Base-by-base conservation (phyloP, 2,329 filamentous ascomycete species). In the Aspergillus sp. region DNA sequence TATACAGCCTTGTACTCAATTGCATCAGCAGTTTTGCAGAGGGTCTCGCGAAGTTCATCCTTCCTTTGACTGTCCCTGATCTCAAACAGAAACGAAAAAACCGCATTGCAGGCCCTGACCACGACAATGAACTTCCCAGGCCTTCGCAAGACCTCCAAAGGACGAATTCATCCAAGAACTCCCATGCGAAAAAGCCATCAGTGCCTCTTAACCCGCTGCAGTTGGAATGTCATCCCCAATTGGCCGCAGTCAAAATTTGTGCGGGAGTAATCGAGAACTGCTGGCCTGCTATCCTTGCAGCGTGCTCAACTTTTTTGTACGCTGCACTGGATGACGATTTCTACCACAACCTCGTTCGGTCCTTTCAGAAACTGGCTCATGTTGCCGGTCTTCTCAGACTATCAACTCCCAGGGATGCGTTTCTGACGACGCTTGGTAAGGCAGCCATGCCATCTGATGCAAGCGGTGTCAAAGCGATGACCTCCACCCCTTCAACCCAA, bases 331-430 rank as follows among this genome's bases (percentile, higher is more conserved):
- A 99, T 67, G 88, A 90, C 1, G 91, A 97, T 49, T 97, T 94
- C 62, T 99, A 97, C 64, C 92, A 97, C 60, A 85, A 88, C 9
- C 78, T 99, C 1, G 93, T 99, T 20, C 84, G 94, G 59, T 89
- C 93, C 0, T 96, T 97, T 61, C 94, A 99, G 64, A 91, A 95
- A 59, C 89, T 99, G 64, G 89, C 94, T 1, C 95, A 99, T 68
- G 93, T 97, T 2, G 91, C 94, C 36, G 95, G 94, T 4, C 78
- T 99, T 44, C 75, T 99, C 7, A 86, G 92, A 57, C 81, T 97
- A 9, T 78, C 82, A 11, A 97, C 93, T 0, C 92, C 94, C 0
- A 82, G 94, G 58, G 94, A 99, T 77, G 94, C 94, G 0, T 95
- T 99, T 64, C 78, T 99, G 31, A 97, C 94, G 0, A 97, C 93